phyloP scores from a whole-genome alignment of 2,329 filamentous ascomycete genomes.

The Sphaerulina musiva region DNA sequence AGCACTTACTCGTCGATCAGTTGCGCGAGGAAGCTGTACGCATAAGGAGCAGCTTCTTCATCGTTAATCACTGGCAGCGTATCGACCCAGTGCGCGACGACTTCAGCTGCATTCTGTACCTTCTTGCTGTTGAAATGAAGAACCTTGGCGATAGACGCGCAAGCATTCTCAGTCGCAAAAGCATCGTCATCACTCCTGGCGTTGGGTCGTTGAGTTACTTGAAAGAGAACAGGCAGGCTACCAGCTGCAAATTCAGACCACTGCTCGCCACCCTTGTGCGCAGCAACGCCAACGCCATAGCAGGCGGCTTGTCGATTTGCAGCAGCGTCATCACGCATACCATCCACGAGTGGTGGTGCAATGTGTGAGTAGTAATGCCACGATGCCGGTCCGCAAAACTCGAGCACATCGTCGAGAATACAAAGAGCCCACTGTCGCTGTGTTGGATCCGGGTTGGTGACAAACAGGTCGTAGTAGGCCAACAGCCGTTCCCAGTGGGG shows the following conservation, averaged over 20 bases:
- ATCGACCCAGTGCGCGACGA: conserved; percentile 80
- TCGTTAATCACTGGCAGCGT: conserved; percentile 90
- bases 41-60: conserved; percentile 93
- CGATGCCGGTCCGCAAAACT: conserved; percentile 88
- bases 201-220: conserved; percentile 72
- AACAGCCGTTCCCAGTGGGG: conserved; percentile 81
- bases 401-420: conserved; percentile 95
- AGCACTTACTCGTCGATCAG: conserved; percentile 84
- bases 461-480: conserved; percentile 77
- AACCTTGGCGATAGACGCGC: conserved; percentile 93
- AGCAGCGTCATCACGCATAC: conserved; percentile 76
- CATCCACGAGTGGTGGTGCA: conserved; percentile 75
- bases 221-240: conserved; percentile 74
- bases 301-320: conserved; percentile 93
- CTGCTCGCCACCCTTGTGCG: conserved; percentile 77
- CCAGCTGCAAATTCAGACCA: conserved; percentile 85
- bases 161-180: conserved; percentile 96
- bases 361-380: conserved; percentile 83
- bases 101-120: conserved; percentile 66
- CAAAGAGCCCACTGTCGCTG: conserved; percentile 98
- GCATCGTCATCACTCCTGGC: conserved; percentile 87
- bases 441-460: conserved; percentile 73
- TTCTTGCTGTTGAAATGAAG: conserved; percentile 78
- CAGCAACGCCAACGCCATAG: conserved; percentile 92
- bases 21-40: conserved; percentile 84